phyloP scores from a whole-genome alignment of 75 land plant species.

The Isoetes taiwanensis region DNA sequence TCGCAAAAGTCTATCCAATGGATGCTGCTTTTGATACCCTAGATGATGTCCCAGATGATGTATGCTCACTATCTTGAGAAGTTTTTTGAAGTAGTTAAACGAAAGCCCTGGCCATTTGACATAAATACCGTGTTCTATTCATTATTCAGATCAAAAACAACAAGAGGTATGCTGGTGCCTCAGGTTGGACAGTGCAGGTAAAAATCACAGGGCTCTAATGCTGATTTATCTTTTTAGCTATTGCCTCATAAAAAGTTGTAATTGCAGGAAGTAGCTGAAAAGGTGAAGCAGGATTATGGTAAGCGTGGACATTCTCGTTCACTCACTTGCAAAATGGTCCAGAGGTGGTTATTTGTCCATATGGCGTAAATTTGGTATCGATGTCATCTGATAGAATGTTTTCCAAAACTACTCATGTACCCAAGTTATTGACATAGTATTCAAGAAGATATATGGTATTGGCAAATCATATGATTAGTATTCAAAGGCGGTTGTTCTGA shows the following conservation, averaged over 20 bases:
- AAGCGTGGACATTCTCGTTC: constrained; percentile 94
- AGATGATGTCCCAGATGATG: constrained; percentile 99
- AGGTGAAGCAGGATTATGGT: constrained; percentile 88
- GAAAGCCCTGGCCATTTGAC: too few species aligned
- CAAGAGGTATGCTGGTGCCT: constrained; percentile 83
- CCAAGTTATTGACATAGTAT: too few species aligned
- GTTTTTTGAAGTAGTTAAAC: too few species aligned
- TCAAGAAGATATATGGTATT: too few species aligned
- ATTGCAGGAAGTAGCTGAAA: constrained; percentile 78
- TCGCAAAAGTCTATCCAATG: constrained; percentile 75
- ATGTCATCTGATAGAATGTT: too few species aligned
- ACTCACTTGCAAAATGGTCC: constrained; percentile 98
- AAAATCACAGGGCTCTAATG: background rate
- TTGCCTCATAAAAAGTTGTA: background rate
- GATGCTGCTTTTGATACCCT: constrained; percentile 90
- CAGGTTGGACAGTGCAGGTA: constrained; percentile 92
- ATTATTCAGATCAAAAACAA: constrained; percentile 76
- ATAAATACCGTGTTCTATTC: too few species aligned
- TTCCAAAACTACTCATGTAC: too few species aligned
- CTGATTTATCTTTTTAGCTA: background rate
- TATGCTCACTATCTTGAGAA: too few species aligned
- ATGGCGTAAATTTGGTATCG: too few species aligned
- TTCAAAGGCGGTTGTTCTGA: too few species aligned
- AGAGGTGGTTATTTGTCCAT: constrained; percentile 48
- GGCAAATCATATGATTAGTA: too few species aligned